Conservation (phyloP, 805 yeast species). For the Diddensiella caesifluorescens region DNA sequence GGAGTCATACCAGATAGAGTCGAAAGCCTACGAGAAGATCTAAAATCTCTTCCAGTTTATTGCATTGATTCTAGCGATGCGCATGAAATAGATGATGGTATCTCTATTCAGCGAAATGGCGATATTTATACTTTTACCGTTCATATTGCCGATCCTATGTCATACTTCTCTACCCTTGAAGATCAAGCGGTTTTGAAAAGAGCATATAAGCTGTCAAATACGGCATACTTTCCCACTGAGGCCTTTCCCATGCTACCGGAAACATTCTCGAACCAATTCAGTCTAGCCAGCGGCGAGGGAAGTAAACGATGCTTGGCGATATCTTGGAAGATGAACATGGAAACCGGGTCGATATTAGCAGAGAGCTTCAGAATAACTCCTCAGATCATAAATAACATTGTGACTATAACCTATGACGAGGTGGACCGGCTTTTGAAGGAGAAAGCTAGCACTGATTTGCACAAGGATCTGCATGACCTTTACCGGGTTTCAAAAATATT, state of each 20-base stretch:
- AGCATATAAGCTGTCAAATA: conserved; percentile 57
- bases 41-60: conserved; percentile 47
- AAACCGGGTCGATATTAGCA: conserved; percentile 20
- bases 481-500: conserved; percentile 32
- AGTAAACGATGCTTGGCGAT: conserved; percentile 42
- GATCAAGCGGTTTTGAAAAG: conserved; percentile 39
- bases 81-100: conserved; percentile 91
- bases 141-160: conserved; percentile 85
- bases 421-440: conserved; percentile 50
- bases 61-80: conserved; percentile 82
- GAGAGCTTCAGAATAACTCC: conserved; percentile 34
- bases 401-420: conserved; percentile 53
- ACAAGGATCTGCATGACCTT: conserved; percentile 37
- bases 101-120: conserved; percentile 44
- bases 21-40: conserved; percentile 11
- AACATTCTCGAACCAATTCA: conserved; percentile 45
- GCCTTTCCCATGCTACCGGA: conserved; percentile 68
- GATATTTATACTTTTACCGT: conserved; percentile 43
- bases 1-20: conserved; percentile 10
- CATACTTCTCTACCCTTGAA: conserved; percentile 40
- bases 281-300: conserved; percentile 42
- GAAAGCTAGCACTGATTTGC: conserved; percentile 18
- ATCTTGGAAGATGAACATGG: conserved; percentile 33
- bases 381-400: conserved; percentile 43
- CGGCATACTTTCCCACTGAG: conserved; percentile 67